Conservation (phyloP, 2,329 filamentous ascomycete species). For the Curvularia sp. region DNA sequence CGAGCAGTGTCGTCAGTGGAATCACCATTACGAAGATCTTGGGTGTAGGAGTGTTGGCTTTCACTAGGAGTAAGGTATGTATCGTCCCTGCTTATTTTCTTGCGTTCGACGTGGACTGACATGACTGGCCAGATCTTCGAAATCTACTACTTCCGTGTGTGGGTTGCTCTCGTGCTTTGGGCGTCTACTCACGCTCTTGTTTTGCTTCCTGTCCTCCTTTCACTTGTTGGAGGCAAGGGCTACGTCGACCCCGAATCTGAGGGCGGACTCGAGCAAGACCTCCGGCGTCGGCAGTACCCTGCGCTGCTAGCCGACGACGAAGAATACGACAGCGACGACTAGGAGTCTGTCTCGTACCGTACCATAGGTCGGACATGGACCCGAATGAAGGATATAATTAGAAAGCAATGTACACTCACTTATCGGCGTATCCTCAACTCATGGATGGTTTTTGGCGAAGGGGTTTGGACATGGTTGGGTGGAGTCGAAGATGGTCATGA, state of each 20-base stretch:
- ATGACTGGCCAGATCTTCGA: conserved; percentile 75
- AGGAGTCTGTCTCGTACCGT: conserved; percentile 13
- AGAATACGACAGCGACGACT: conserved; percentile 65
- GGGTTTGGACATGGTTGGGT: background rate
- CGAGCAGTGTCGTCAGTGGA: conserved; percentile 90
- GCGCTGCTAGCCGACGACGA: conserved; percentile 76
- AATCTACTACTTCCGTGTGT: conserved; percentile 98
- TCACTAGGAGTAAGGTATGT: conserved; percentile 79
- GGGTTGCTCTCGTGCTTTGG: conserved; percentile 89
- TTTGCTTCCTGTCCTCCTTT: conserved; percentile 88
- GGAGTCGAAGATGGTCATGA: background rate
- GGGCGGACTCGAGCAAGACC: conserved; percentile 86
- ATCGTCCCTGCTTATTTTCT: background rate
- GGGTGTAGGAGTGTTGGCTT: conserved; percentile 89
- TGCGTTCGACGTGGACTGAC: background rate
- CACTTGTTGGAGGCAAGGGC: conserved; percentile 79
- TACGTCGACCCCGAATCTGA: conserved; percentile 88
- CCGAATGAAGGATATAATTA: background rate
- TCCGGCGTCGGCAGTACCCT: conserved; percentile 79
- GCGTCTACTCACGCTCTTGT: conserved; percentile 88
- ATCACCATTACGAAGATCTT: conserved; percentile 96
- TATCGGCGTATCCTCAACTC: background rate
- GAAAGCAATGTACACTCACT: background rate
- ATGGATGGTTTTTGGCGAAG: conserved; percentile 1
- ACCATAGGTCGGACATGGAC: background rate